Evolutionary conservation across 2,329 filamentous ascomycete genomes (phyloP).

Genomic region (Fusarium ambrosium): DNA sequence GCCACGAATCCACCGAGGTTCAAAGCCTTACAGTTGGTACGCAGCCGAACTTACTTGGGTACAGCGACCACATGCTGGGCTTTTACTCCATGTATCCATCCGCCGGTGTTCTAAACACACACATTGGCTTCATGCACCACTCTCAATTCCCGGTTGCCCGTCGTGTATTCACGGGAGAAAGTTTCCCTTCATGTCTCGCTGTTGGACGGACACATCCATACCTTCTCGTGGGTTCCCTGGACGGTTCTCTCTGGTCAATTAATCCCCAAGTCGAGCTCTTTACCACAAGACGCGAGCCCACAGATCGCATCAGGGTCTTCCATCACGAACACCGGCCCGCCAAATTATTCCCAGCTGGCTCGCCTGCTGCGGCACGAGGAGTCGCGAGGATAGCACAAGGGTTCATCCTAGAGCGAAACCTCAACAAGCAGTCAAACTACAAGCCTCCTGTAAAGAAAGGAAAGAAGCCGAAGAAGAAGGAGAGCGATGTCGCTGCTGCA

Average conservation of each 20-base stretch:
- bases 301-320: constrained; percentile 58
- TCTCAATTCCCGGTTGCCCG: constrained; percentile 67
- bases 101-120: constrained; percentile 65
- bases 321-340: constrained; percentile 66
- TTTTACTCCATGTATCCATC: constrained; percentile 67
- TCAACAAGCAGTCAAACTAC: constrained; percentile 59
- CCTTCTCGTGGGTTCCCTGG: constrained; percentile 65
- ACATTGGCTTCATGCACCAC: constrained; percentile 66
- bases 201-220: constrained; percentile 67
- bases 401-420: constrained; percentile 64
- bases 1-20: constrained; percentile 66
- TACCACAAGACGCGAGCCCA: constrained; percentile 50
- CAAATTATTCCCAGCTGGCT: constrained; percentile 46
- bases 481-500: constrained; percentile 48
- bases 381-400: constrained; percentile 66
- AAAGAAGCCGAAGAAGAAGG: constrained; percentile 54
- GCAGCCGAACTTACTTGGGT: constrained; percentile 66
- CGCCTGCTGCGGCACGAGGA: constrained; percentile 55
- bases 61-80: constrained; percentile 68
- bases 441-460: constrained; percentile 55
- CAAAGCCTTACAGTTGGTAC: constrained; percentile 64
- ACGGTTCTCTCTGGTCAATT: constrained; percentile 66
- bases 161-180: constrained; percentile 64
- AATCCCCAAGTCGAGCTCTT: constrained; percentile 57
- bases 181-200: constrained; percentile 64